Percentiles rank a stretch among this genome's conserved stretches.
These are phyloP conservation scores for Apiospora pterosperma DNA, from an alignment of 2,329 filamentous ascomycete species.

Conservation along the genomic window DNA sequence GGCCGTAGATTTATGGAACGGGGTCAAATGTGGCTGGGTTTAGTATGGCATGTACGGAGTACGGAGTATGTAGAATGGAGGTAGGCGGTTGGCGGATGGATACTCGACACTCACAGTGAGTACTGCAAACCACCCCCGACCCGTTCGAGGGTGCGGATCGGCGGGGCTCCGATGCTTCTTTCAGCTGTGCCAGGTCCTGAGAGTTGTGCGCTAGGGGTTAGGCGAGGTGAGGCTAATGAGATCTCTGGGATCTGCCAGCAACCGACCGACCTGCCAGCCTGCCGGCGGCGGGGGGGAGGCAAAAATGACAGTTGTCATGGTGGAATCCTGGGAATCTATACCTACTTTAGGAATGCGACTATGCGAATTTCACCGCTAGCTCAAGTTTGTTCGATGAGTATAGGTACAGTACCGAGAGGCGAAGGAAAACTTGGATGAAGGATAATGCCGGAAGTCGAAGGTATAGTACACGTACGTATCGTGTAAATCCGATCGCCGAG, in stretches of 20 bases:
- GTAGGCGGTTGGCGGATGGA: too few species aligned
- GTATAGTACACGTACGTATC: neutral
- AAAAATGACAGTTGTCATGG: constrained; percentile 1
- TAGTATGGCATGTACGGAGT: neutral
- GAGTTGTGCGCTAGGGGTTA: neutral
- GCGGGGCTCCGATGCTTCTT: constrained; percentile 1
- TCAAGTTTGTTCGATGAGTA: neutral
- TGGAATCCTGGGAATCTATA: too few species aligned
- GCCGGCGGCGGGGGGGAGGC: neutral
- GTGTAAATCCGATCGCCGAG: neutral
- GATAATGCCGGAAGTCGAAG: neutral
- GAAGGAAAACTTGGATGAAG: neutral
- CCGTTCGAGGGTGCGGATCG: neutral
- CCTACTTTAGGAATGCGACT: neutral
- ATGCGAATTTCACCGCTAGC: neutral
- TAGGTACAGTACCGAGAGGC: neutral
- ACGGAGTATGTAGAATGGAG: neutral
- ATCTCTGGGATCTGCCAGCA: neutral
- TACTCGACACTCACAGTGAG: neutral
- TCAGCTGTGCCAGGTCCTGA: neutral
- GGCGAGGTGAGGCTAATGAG: neutral
- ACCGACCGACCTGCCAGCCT: too few species aligned
- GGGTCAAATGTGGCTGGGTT: neutral
- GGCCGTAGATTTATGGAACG: neutral
- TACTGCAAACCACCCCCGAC: neutral